Evolutionary conservation across 2,329 filamentous ascomycete species (phyloP), one percentile per base, ranked within the genome.

Genomic region (Diaporthe vaccinii): DNA sequence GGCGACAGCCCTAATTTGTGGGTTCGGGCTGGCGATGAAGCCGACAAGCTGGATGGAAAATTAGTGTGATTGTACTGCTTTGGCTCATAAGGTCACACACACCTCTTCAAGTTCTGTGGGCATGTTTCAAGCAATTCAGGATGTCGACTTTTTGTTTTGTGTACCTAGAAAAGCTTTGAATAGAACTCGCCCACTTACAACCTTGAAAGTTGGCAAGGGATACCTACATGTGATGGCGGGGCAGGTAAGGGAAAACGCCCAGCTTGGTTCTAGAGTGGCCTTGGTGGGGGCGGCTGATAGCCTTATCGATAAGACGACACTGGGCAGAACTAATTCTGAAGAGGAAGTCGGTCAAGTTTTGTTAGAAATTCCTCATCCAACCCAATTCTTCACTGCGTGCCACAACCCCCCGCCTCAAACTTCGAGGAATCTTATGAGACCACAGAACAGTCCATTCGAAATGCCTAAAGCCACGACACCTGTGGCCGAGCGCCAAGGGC

Each of bases 21-120:
- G 95, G 83, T 97, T 98, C 76, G 94, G 94, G 85, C 98, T 93
- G 84, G 94, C 93, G 76, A 98, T 94, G 85, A 98, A 98, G 83
- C 95, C 95, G 77, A 98, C 95, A 72, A 98, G 91, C 95, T 98
- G 79, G 65, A 74, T 22, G 17, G 41, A 36, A 59, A n/a, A 58
- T 44, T 73, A 72, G 70, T 10, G 15, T 20, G 14, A 6, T 28
- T 53, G 7, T 31, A 8, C 25, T 39, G 15, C 12, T 44, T 36
- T 1, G 22, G 4, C 14, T 28, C 2, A 15, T 62, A 25, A 68
- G 51, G n/a, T 57, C 73, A 77, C 22, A 75, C 82, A 57, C 86
- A 94, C 93, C 85, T 95, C 93, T 86, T 95, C 93, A 59, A 95
- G 84, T 86, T 95, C 93, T 58, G 92, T 92, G 72, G 93, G 90